These are phyloP conservation scores for Rhodotorula sp. DNA, from an alignment of 1,284 basidiomycete genomes.

Conservation along the genomic window DNA sequence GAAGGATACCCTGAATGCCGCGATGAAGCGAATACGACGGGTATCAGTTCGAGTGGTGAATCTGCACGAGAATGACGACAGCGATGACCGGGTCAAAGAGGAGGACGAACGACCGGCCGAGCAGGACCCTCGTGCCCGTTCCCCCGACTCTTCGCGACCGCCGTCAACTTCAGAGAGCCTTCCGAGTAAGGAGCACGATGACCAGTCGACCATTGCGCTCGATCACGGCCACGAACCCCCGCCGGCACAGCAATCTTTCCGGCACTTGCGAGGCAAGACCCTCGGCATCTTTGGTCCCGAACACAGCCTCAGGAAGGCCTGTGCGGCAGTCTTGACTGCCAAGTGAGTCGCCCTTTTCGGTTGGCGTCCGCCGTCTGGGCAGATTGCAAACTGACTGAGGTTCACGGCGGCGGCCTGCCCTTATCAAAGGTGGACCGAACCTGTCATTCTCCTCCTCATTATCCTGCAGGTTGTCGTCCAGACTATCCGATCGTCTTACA, in stretches of 20 bases:
- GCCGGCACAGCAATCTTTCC: slow-evolving; percentile 24
- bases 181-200: background rate
- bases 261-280: slow-evolving; percentile 58
- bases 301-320: slow-evolving; percentile 65
- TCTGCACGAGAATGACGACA: slow-evolving; percentile 56
- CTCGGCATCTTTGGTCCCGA: slow-evolving; percentile 72
- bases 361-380: slow-evolving; percentile 42
- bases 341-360: slow-evolving; percentile 54
- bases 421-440: slow-evolving; percentile 89
- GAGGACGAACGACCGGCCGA: slow-evolving; percentile 44
- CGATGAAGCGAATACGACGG: slow-evolving; percentile 54
- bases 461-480: slow-evolving; percentile 79
- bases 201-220: background rate
- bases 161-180: slow-evolving; percentile 23
- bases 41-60: slow-evolving; percentile 80
- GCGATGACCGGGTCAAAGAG: slow-evolving; percentile 53
- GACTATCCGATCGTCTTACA: slow-evolving; percentile 68
- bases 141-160: background rate
- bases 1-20: slow-evolving; percentile 19
- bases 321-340: slow-evolving; percentile 62
- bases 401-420: too few species aligned
- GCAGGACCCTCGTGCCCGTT: background rate
- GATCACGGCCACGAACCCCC: slow-evolving; percentile 12
- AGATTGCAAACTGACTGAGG: background rate
- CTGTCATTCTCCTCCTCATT: slow-evolving; percentile 76